Evolutionary conservation across 2,329 filamentous ascomycete genomes (phyloP).

Genomic region (Botryotinia narcissicola): DNA sequence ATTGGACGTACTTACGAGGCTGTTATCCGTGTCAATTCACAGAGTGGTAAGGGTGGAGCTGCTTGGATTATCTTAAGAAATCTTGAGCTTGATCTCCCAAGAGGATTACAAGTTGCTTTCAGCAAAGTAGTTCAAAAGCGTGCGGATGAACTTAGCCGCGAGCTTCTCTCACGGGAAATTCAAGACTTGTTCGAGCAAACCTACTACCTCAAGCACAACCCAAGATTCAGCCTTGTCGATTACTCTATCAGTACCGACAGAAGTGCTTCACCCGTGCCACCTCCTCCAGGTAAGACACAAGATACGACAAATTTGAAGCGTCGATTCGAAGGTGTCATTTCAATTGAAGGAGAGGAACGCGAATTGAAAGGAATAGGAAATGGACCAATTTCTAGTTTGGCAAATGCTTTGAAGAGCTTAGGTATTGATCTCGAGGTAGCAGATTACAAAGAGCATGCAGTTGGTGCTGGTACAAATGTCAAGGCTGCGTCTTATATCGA

Average conservation of each 20-base stretch:
- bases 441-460: conserved; percentile 95
- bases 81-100: conserved; percentile 86
- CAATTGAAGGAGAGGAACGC: conserved; percentile 78
- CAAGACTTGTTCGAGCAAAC: conserved; percentile 82
- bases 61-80: conserved; percentile 91
- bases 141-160: conserved; percentile 77
- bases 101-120: conserved; percentile 89
- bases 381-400: conserved; percentile 85
- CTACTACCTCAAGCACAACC: conserved; percentile 81
- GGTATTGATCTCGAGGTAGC: conserved; percentile 86
- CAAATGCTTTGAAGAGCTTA: conserved; percentile 73
- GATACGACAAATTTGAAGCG: conserved; percentile 77
- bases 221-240: conserved; percentile 82
- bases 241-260: conserved; percentile 89
- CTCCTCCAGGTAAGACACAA: conserved; percentile 65
- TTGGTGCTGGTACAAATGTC: conserved; percentile 75
- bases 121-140: conserved; percentile 73
- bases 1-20: conserved; percentile 98
- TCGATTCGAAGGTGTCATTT: conserved; percentile 80
- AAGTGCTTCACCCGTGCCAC: conserved; percentile 68
- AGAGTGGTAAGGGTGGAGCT: conserved; percentile 90
- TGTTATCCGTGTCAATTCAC: conserved; percentile 95
- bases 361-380: conserved; percentile 78
- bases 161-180: conserved; percentile 82
- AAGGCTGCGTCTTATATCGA: conserved; percentile 97